Evolutionary conservation across 2,329 filamentous ascomycete species (phyloP).

Genomic region (Ophiobolus disseminans): DNA sequence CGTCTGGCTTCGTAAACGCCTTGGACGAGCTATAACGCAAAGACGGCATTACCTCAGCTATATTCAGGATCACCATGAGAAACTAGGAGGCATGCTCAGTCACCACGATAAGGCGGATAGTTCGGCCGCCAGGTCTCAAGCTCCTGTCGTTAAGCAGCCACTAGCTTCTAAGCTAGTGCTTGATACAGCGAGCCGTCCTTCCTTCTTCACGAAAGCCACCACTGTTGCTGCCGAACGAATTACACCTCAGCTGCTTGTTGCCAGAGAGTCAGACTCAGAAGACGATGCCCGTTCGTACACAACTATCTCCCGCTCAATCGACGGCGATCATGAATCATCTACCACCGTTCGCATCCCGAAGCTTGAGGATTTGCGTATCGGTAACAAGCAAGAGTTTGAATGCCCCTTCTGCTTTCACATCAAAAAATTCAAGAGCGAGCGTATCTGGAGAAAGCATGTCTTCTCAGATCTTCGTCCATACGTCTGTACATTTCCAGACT

Average conservation of each 20-base stretch:
- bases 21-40: constrained; percentile 29
- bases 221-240: constrained; percentile 13
- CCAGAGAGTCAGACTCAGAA: constrained; percentile 12
- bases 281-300: constrained; percentile 19
- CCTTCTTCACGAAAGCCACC: constrained; percentile 21
- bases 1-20: constrained; percentile 18
- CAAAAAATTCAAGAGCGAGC: constrained; percentile 16
- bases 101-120: neutral
- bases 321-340: constrained; percentile 9
- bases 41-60: constrained; percentile 27
- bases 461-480: constrained; percentile 25
- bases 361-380: constrained; percentile 14
- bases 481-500: constrained; percentile 23
- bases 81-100: constrained; percentile 8
- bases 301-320: constrained; percentile 19
- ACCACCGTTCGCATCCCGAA: constrained; percentile 13
- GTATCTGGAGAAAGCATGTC: constrained; percentile 20
- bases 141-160: no score
- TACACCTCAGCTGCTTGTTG: constrained; percentile 10
- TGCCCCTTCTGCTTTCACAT: constrained; percentile 26
- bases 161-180: no score
- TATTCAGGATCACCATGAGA: constrained; percentile 21
- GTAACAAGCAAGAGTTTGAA: constrained; percentile 14
- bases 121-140: neutral
- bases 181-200: constrained; percentile 14